Evolutionary conservation across 2,329 filamentous ascomycete species (phyloP).

Genomic region (Fusarium neocosmosporiellum): DNA sequence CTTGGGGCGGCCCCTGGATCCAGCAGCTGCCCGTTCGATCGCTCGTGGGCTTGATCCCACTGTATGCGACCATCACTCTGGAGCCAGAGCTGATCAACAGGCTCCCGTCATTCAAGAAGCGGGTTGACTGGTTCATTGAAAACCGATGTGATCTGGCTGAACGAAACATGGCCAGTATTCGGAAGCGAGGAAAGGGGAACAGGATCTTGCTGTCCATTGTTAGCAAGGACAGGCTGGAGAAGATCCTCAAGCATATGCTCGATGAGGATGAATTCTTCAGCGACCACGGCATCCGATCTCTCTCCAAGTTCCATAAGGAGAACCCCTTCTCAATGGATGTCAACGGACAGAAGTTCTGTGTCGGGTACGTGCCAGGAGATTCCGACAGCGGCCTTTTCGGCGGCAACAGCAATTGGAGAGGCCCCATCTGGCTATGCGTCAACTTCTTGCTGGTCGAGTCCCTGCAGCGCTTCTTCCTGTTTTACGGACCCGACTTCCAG

Average conservation of each 20-base stretch:
- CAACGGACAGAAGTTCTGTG: constrained; percentile 88
- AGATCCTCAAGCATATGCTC: constrained; percentile 91
- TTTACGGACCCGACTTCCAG: constrained; percentile 89
- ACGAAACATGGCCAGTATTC: constrained; percentile 94
- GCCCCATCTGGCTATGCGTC: constrained; percentile 94
- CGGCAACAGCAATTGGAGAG: constrained; percentile 98
- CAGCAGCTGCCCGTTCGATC: constrained; percentile 94
- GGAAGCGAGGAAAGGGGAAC: constrained; percentile 89
- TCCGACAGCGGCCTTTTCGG: constrained; percentile 96
- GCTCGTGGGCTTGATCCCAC: constrained; percentile 90
- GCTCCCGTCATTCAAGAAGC: constrained; percentile 91
- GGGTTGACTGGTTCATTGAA: constrained; percentile 93
- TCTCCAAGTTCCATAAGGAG: constrained; percentile 92
- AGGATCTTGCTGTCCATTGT: constrained; percentile 89
- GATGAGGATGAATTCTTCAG: constrained; percentile 94
- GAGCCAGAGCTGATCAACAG: constrained; percentile 94
- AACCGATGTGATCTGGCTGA: constrained; percentile 88
- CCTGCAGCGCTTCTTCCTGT: constrained; percentile 94
- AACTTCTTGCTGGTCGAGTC: constrained; percentile 96
- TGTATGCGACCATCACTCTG: constrained; percentile 91
- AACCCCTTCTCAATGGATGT: constrained; percentile 96
- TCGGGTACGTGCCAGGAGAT: constrained; percentile 93
- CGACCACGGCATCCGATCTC: constrained; percentile 87
- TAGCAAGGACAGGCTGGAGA: constrained; percentile 89
- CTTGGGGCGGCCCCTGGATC: constrained; percentile 92